Evolutionary conservation across 495 filamentous ascomycete species (phyloP), one percentile per base, ranked within the genome.

Genomic region (Penicillium silybi): DNA sequence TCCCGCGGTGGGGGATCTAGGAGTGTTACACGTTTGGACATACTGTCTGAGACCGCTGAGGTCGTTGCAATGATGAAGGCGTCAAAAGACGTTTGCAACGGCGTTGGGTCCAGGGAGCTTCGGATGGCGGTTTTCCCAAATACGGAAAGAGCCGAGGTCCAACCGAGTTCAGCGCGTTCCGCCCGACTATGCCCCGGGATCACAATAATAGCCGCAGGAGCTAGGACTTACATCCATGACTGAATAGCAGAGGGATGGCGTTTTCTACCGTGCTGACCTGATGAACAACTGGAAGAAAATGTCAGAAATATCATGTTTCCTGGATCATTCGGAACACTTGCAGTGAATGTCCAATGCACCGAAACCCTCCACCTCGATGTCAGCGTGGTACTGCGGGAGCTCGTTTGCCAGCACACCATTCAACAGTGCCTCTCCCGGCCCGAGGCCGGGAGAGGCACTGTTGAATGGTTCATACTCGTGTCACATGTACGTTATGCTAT

Each of bases 1-100:
- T 93, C 83, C 44, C 81, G 67, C 26, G 85, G 82, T 41, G 88
- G 89, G 26, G 89, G 85, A 53, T 83, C 78, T 46, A 95, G 84
- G 40, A 97, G 77, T 1, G 92, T 96, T n/a, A 67, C 65, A 18
- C 63, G 62, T 47, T 70, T 69, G 11, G 61, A 46, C 71, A 74
- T 74, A 4, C 16, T 52, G 44, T 34, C 35, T 35, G 32, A 3
- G 6, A 17, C 6, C 37, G 9, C n/a, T 18, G 5, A 38, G 23
- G 25, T 19, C 16, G 17, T 16, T 19, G n/a, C 26, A 44, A 37
- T 40, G 16, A 20, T 29, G 20, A 44, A 34, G 47, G 8, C n/a
- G 40, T 6, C 29, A 6, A 11, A 6, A 11, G 25, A n/a, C 18
- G 22, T 39, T 39, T 17, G 27, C 8, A 35, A 9, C n/a, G n/a